phyloP scores from a whole-genome alignment of 2,329 filamentous ascomycete genomes.

The Colletotrichum tamarilloi region DNA sequence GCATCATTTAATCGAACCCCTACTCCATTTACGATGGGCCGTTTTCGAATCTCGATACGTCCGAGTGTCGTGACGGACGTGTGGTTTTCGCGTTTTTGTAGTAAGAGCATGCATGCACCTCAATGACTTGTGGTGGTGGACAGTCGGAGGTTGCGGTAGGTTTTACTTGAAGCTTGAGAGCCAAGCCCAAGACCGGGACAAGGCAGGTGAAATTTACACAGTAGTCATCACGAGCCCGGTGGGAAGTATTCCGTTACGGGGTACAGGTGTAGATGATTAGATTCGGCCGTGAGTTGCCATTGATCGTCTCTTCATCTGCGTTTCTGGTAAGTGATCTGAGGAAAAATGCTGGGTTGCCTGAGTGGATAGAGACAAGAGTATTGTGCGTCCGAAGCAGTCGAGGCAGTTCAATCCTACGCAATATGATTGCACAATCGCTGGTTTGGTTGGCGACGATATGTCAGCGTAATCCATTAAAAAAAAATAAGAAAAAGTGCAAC shows the following conservation, averaged over 20 bases:
- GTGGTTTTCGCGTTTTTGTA: constrained; percentile 29
- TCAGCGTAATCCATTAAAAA: neutral
- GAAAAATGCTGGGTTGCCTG: neutral
- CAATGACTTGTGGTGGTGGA: neutral
- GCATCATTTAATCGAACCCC: neutral
- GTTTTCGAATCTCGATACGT: constrained; percentile 1
- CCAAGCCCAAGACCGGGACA: neutral
- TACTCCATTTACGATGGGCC: constrained; percentile 5
- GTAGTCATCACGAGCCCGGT: neutral
- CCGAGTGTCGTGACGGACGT: constrained; percentile 26
- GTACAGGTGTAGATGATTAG: neutral
- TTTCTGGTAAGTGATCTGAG: neutral
- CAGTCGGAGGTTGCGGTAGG: neutral
- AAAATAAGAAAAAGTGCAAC: neutral
- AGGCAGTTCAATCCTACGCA: too few relatives aligned
- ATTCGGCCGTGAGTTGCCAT: neutral
- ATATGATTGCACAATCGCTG: constrained; percentile 12
- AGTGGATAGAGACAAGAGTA: neutral
- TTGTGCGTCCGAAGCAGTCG: too few relatives aligned
- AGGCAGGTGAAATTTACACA: neutral
- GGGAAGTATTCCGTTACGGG: neutral
- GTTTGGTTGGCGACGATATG: constrained; percentile 28
- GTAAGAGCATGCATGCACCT: neutral
- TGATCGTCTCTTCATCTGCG: neutral
- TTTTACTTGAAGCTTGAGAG: neutral